phyloP scores from a whole-genome alignment of 352 stramenopile genomes.

The Phytophthora quininea region DNA sequence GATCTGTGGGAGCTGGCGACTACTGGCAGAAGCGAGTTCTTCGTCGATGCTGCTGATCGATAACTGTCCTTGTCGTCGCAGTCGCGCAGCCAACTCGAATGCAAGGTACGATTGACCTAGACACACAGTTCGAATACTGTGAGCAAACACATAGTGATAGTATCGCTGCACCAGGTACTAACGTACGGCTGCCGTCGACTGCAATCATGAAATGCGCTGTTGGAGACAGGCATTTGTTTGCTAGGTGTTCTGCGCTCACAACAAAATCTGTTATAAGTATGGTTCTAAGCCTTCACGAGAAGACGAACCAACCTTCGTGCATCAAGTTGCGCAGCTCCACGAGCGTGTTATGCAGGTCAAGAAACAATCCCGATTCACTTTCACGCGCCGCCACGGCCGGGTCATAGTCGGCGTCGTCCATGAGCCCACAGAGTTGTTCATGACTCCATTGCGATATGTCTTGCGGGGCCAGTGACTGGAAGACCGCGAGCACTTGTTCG shows the following conservation, averaged over 20 bases:
- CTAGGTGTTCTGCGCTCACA: conserved; percentile 38
- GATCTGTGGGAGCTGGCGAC: conserved; percentile 61
- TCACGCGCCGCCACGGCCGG: conserved; percentile 54
- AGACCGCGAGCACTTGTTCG: conserved; percentile 39
- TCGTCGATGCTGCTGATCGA: conserved; percentile 57
- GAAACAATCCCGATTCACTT: conserved; percentile 68
- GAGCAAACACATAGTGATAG: too few relatives aligned
- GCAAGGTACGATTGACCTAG: conserved; percentile 68
- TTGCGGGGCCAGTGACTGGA: conserved; percentile 28
- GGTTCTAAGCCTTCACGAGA: neutral
- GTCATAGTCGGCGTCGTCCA: conserved; percentile 64
- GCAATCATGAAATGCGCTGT: conserved; percentile 57
- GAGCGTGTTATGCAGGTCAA: conserved; percentile 57
- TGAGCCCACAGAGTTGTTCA: conserved; percentile 53
- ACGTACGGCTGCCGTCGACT: conserved; percentile 75
- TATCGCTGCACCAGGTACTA: neutral
- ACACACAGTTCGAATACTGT: too few relatives aligned
- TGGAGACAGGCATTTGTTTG: conserved; percentile 44
- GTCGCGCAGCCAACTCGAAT: conserved; percentile 50
- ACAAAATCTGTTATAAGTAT: neutral
- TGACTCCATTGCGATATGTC: conserved; percentile 42
- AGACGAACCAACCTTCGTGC: conserved; percentile 15
- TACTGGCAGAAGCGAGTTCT: conserved; percentile 30
- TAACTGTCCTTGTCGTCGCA: conserved; percentile 58
- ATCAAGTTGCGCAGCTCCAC: conserved; percentile 40